A percentile compares a stretch with the other conserved stretches of the same genome.
These are phyloP conservation scores for Fusarium tupiense DNA, from an alignment of 2,329 filamentous ascomycete species.

Conservation along the genomic window DNA sequence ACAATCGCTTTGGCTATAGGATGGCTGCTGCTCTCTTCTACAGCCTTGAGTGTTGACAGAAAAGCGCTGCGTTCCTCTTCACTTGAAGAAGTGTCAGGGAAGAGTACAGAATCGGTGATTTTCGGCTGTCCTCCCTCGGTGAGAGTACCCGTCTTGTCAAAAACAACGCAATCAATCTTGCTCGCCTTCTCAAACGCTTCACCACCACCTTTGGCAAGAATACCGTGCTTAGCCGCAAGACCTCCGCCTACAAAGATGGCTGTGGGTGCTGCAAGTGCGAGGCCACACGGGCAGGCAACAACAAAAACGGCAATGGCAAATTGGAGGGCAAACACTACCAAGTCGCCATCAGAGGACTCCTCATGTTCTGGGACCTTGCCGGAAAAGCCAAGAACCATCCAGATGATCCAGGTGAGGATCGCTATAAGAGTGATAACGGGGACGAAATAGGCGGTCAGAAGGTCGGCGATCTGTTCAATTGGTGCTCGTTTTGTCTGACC, in stretches of 20 bases:
- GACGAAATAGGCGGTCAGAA: constrained; percentile 80
- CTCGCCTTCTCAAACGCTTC: constrained; percentile 89
- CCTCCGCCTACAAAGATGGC: constrained; percentile 86
- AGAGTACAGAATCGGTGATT: constrained; percentile 66
- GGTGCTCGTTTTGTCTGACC: constrained; percentile 80
- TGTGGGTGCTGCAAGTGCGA: constrained; percentile 86
- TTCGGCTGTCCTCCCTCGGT: constrained; percentile 77
- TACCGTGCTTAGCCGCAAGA: constrained; percentile 80
- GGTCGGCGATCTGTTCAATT: constrained; percentile 78
- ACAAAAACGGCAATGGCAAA: constrained; percentile 90
- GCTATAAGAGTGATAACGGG: constrained; percentile 76
- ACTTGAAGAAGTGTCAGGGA: constrained; percentile 43
- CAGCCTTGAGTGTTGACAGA: constrained; percentile 64
- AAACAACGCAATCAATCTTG: constrained; percentile 79
- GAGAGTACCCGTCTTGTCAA: constrained; percentile 89
- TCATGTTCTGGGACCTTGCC: constrained; percentile 67
- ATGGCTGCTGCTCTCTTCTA: constrained; percentile 79
- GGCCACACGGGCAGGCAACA: constrained; percentile 84
- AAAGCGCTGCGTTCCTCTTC: constrained; percentile 47
- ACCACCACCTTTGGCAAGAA: constrained; percentile 84
- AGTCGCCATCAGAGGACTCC: constrained; percentile 68
- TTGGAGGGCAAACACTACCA: constrained; percentile 78
- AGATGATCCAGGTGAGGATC: constrained; percentile 75
- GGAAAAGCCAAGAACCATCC: constrained; percentile 72
- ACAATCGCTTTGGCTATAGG: constrained; percentile 78